Evolutionary conservation across 1,139 yeast genomes (phyloP), one percentile per base, ranked within the genome.

Genomic region (Pichia inconspicua): DNA sequence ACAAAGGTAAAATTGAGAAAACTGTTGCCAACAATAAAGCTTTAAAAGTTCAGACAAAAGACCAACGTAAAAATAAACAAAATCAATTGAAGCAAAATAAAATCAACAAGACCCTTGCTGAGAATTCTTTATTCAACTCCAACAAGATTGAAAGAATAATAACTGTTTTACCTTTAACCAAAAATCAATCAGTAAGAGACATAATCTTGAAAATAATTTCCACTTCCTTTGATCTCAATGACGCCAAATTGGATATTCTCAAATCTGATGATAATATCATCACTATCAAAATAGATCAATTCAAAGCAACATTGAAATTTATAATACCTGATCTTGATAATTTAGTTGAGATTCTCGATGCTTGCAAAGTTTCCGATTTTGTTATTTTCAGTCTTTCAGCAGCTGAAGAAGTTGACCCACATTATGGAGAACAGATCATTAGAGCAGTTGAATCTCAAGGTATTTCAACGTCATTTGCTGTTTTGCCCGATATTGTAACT

Each of bases 361-460:
- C 95, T 34, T 89, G 95, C 30, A 86, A 87, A 62, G 78, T 86
- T 4, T 82, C 97, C 0, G 98, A 94, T 67, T 88, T 80, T 63
- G 94, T 89, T 2, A 69, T 94, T 1, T 84, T 92, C 64, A 95
- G 89, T 17, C 70, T 92, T 42, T 87, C 96, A 46, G 96, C 96
- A 8, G 71, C 77, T 19, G 77, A 81, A 48, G 97, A 92, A 67
- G 95, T 90, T 41, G 90, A 84, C 53, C 70, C 73, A 40, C 75
- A 74, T 37, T 78, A 80, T 58, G 98, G 98, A 42, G 98, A 92
- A 66, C 88, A 86, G 57, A 79, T 90, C 40, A 74, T 94, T 53
- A 79, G 97, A 65, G 84, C 96, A 2, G 75, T 90, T 41, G 89
- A 87, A 60, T 78, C 92, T 19, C 98, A 94, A 69, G 98, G 98